These are phyloP conservation scores for Amanita exitialis DNA, from an alignment of 768 basidiomycete species.

Conservation along the genomic window DNA sequence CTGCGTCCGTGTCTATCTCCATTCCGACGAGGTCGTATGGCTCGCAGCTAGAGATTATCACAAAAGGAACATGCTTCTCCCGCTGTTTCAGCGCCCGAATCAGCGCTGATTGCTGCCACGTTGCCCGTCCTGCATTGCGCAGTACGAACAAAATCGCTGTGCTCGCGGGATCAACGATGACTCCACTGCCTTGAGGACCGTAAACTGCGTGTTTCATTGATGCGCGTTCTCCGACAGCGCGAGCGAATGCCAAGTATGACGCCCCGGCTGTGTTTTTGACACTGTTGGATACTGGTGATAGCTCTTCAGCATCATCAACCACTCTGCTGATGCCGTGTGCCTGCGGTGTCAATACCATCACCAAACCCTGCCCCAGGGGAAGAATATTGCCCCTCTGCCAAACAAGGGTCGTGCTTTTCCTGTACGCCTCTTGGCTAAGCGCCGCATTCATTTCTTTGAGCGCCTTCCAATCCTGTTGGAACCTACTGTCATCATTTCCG, in stretches of 20 bases:
- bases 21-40: conserved; percentile 46
- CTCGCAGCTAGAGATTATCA: conserved; percentile 52
- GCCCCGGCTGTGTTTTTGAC: conserved; percentile 43
- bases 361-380: conserved; percentile 22
- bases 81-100: conserved; percentile 15
- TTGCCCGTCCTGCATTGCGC: conserved; percentile 41
- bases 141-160: conserved; percentile 41
- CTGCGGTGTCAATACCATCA: conserved; percentile 44
- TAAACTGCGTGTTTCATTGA: too few relatives aligned
- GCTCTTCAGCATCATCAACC: conserved; percentile 45
- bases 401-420: conserved; percentile 34
- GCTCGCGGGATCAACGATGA: conserved; percentile 22
- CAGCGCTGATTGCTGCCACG: conserved; percentile 43
- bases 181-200: too few relatives aligned
- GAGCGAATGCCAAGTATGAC: conserved; percentile 41
- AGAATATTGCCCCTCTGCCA: conserved; percentile 26
- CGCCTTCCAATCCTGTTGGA: conserved; percentile 17
- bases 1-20: conserved; percentile 13
- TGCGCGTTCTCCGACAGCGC: conserved; percentile 21
- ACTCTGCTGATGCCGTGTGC: conserved; percentile 51
- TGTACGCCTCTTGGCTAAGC: conserved; percentile 40
- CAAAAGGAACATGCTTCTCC: conserved; percentile 20
- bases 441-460: conserved; percentile 27
- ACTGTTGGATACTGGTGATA: conserved; percentile 29
- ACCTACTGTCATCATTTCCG: neutral